Evolutionary conservation across 345 rosid species (phyloP).

Genomic region (Isatis tinctoria): DNA sequence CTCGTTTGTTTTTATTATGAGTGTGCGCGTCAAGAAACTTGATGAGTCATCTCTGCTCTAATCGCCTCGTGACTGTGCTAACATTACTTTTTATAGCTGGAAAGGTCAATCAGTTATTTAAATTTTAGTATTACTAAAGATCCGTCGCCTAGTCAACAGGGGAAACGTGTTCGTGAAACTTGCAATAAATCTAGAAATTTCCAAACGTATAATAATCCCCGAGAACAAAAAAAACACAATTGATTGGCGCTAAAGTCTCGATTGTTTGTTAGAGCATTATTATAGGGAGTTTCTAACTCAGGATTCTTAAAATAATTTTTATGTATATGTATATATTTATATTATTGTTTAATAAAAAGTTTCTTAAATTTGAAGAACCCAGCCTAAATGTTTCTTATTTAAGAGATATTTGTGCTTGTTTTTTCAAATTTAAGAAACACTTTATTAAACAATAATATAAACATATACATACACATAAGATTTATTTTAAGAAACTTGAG

Average conservation of each 20-base stretch:
- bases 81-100: conserved; percentile 1
- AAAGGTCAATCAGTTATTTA: background rate
- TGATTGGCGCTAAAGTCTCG: background rate
- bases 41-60: conserved; percentile 7
- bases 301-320: no score
- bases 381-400: no score
- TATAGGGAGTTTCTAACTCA: no score
- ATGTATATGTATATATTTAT: no score
- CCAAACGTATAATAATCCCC: background rate
- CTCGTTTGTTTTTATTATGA: background rate
- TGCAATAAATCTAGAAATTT: background rate
- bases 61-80: background rate
- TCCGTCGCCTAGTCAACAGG: background rate
- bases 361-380: no score
- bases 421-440: no score
- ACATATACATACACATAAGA: no score
- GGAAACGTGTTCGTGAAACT: conserved; percentile 17
- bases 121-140: background rate
- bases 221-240: background rate
- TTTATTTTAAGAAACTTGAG: no score
- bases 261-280: background rate
- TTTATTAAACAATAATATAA: no score
- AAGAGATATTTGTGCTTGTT: no score
- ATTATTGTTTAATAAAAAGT: no score
- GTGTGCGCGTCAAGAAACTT: background rate